Percentiles rank a stretch among this genome's conserved stretches.
These are phyloP conservation scores for Warburgia ugandensis DNA, from an alignment of 164 flowering plant genomes.

Conservation along the genomic window DNA sequence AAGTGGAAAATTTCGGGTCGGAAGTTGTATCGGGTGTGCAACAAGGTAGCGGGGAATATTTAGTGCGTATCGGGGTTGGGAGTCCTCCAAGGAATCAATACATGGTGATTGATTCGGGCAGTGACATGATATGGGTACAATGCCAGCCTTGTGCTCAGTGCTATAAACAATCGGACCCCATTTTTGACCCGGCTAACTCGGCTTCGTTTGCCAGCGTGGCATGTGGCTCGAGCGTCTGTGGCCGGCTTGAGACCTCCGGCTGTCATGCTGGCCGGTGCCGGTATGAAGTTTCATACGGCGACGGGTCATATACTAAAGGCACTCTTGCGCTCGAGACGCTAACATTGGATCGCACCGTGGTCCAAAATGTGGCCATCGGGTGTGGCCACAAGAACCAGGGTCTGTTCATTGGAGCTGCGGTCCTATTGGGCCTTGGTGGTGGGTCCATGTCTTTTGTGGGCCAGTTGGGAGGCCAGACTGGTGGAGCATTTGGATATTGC, in stretches of 20 bases:
- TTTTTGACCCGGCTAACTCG: slow-evolving; percentile 69
- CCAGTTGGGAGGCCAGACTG: slow-evolving; percentile 71
- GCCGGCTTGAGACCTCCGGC: slow-evolving; percentile 37
- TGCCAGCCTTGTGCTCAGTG: slow-evolving; percentile 79
- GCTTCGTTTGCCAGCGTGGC: slow-evolving; percentile 59
- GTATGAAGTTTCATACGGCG: slow-evolving; percentile 69
- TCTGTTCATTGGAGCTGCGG: slow-evolving; percentile 88
- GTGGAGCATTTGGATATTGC: slow-evolving; percentile 77
- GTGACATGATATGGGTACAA: slow-evolving; percentile 89
- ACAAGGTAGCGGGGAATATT: slow-evolving; percentile 87
- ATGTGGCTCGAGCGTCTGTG: slow-evolving; percentile 53
- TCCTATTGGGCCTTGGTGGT: slow-evolving; percentile 79
- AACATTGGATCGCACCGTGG: slow-evolving; percentile 40
- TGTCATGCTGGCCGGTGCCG: slow-evolving; percentile 56
- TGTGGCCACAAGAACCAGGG: slow-evolving; percentile 87
- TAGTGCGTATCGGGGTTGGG: slow-evolving; percentile 81
- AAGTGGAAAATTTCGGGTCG: slow-evolving; percentile 60
- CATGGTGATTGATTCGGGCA: slow-evolving; percentile 86
- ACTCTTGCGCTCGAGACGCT: slow-evolving; percentile 54
- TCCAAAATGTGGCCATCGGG: slow-evolving; percentile 71
- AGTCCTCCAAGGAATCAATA: slow-evolving; percentile 70
- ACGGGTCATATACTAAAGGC: slow-evolving; percentile 67
- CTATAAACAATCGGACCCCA: slow-evolving; percentile 79
- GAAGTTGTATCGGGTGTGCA: slow-evolving; percentile 91
- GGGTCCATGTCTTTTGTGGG: slow-evolving; percentile 79